Evolutionary conservation across 805 yeast genomes (phyloP).

Genomic region (Kuraishia borneana): DNA sequence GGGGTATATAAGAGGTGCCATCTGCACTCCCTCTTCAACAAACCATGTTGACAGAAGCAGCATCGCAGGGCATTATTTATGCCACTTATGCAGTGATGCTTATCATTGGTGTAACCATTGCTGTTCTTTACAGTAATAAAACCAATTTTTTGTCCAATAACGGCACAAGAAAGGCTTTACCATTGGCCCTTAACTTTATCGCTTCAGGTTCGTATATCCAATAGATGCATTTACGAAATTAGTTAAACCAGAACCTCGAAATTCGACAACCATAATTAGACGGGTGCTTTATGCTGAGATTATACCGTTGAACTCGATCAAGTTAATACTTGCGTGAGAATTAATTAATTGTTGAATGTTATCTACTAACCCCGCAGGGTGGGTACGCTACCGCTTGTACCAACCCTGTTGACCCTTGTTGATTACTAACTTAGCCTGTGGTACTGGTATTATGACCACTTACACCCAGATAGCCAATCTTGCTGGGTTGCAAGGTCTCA

Average conservation of each 20-base stretch:
- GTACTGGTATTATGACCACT: conserved; percentile 65
- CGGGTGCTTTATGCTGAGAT: conserved; percentile 62
- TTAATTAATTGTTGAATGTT: conserved; percentile 23
- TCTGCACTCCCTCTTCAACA: neutral
- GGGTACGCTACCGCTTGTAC: neutral
- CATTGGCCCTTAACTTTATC: conserved; percentile 77
- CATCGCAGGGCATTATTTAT: conserved; percentile 54
- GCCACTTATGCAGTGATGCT: conserved; percentile 45
- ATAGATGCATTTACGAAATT: conserved; percentile 40
- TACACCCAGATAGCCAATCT: conserved; percentile 80
- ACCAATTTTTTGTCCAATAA: conserved; percentile 64
- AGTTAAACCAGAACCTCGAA: neutral
- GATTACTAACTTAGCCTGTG: conserved; percentile 1
- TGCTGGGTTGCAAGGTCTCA: conserved; percentile 78
- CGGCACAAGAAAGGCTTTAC: conserved; percentile 70
- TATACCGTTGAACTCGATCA: conserved; percentile 74
- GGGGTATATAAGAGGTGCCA: too few relatives aligned
- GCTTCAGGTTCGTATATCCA: conserved; percentile 66
- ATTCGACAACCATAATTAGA: conserved; percentile 19
- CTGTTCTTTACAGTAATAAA: conserved; percentile 41
- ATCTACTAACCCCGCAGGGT: neutral
- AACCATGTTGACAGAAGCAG: conserved; percentile 19
- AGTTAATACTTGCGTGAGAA: conserved; percentile 81
- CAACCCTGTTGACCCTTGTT: neutral
- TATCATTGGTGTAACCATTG: conserved; percentile 43